Evolutionary conservation across 495 filamentous ascomycete species (phyloP).

Genomic region (Hapsidospora chrysogenum): DNA sequence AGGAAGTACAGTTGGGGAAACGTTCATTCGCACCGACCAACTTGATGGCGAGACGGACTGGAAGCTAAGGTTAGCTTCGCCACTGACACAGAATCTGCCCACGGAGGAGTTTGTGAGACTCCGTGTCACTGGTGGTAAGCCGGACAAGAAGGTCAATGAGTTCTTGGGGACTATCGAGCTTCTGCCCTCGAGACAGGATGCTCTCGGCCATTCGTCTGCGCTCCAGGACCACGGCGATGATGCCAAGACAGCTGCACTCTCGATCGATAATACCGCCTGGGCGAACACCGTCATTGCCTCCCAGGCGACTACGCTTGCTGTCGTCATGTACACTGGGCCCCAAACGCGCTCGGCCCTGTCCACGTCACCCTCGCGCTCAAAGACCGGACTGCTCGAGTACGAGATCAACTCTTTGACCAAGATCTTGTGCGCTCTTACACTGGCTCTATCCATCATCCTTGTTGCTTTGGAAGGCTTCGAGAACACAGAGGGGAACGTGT

Average conservation of each 20-base stretch:
- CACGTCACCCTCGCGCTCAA: slow-evolving; percentile 78
- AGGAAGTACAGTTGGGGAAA: slow-evolving; percentile 48
- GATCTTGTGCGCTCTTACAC: slow-evolving; percentile 78
- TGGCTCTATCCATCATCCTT: slow-evolving; percentile 73
- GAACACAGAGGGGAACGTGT: slow-evolving; percentile 41
- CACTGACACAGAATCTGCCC: slow-evolving; percentile 59
- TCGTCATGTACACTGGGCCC: slow-evolving; percentile 84
- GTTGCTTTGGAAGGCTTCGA: slow-evolving; percentile 75
- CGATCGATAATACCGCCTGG: slow-evolving; percentile 97
- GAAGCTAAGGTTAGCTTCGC: slow-evolving; percentile 83
- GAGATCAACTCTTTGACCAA: slow-evolving; percentile 98
- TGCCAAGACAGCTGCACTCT: slow-evolving; percentile 49
- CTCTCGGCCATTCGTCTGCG: slow-evolving; percentile 13
- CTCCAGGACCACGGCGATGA: slow-evolving; percentile 8
- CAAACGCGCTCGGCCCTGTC: slow-evolving; percentile 92
- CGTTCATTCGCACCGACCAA: slow-evolving; percentile 95
- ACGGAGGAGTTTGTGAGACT: slow-evolving; percentile 54
- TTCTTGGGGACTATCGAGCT: slow-evolving; percentile 74
- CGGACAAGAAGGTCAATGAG: slow-evolving; percentile 82
- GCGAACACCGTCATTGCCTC: slow-evolving; percentile 94
- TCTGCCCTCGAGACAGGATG: slow-evolving; percentile 24
- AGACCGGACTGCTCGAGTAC: slow-evolving; percentile 81
- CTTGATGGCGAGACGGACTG: slow-evolving; percentile 98
- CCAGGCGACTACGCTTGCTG: slow-evolving; percentile 70
- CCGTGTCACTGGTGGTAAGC: slow-evolving; percentile 67